phyloP scores from a whole-genome alignment of 2,329 filamentous ascomycete species.

The Fusarium dlaminii region DNA sequence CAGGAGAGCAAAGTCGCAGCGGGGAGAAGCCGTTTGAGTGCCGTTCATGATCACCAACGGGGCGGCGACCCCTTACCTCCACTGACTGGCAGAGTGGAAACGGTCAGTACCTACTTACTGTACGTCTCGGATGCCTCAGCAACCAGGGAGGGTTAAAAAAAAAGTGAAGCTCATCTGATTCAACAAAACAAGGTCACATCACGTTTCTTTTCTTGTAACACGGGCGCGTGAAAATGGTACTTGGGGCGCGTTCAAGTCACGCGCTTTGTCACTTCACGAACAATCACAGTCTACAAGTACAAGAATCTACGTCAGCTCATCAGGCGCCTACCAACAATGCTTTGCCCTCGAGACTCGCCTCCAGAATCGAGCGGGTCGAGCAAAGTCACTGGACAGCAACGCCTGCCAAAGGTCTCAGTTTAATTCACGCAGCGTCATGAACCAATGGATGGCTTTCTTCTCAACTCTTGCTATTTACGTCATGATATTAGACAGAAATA shows the following conservation, averaged over 20 bases:
- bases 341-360: slow-evolving; percentile 22
- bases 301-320: slow-evolving; percentile 13
- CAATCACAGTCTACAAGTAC: slow-evolving; percentile 1
- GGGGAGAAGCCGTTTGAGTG: slow-evolving; percentile 24
- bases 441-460: background rate
- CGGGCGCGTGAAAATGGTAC: slow-evolving; percentile 28
- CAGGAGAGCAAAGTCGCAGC: slow-evolving; percentile 2
- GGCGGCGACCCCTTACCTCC: slow-evolving; percentile 18
- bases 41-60: slow-evolving; percentile 22
- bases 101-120: background rate
- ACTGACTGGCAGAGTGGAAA: slow-evolving; percentile 19
- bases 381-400: slow-evolving; percentile 38
- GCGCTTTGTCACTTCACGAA: slow-evolving; percentile 11
- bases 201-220: slow-evolving; percentile 23
- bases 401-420: slow-evolving; percentile 35
- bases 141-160: slow-evolving; percentile 21
- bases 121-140: slow-evolving; percentile 39
- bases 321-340: slow-evolving; percentile 24
- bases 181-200: slow-evolving; percentile 33
- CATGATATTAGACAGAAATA: background rate
- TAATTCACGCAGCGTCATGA: slow-evolving; percentile 7
- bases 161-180: slow-evolving; percentile 26
- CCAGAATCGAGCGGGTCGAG: slow-evolving; percentile 18
- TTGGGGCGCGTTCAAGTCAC: slow-evolving; percentile 28
- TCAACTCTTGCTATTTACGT: background rate